These are phyloP conservation scores for Candida parachauliodes DNA, from an alignment of 805 yeast species.

Conservation along the genomic window DNA sequence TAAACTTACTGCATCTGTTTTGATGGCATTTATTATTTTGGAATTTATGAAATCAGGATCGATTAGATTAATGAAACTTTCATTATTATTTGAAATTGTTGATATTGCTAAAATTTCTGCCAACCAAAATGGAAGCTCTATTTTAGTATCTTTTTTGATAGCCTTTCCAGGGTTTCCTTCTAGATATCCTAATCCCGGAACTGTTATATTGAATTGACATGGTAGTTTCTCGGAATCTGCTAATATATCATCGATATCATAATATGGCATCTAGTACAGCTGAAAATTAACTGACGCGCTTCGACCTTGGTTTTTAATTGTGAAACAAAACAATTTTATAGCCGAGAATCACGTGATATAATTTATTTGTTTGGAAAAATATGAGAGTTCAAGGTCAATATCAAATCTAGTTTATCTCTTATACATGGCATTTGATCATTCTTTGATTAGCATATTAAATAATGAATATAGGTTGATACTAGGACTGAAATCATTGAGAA, in stretches of 20 bases:
- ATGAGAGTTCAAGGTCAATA: no score
- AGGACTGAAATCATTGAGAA: conserved; percentile 83
- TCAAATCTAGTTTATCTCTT: background rate
- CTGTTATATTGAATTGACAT: conserved; percentile 68
- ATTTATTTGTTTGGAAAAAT: no score
- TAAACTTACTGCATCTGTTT: conserved; percentile 62
- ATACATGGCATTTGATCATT: conserved; percentile 4
- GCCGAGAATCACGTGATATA: no score
- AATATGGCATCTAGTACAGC: conserved; percentile 50
- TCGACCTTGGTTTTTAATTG: no score
- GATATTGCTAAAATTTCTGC: conserved; percentile 68
- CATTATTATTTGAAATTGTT: conserved; percentile 22
- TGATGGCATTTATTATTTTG: conserved; percentile 76
- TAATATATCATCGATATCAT: conserved; percentile 72
- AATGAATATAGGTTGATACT: conserved; percentile 43
- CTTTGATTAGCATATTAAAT: background rate
- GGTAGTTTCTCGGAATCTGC: conserved; percentile 75
- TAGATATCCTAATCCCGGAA: conserved; percentile 85
- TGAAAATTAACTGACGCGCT: no score
- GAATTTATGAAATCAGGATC: conserved; percentile 67
- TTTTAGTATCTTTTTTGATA: conserved; percentile 53
- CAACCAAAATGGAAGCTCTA: conserved; percentile 86
- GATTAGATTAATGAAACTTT: conserved; percentile 60
- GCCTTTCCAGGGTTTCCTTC: conserved; percentile 72
- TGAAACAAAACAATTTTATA: no score